Conservation (phyloP, 1,139 yeast species). For the Candida pseudoviswanathii region DNA sequence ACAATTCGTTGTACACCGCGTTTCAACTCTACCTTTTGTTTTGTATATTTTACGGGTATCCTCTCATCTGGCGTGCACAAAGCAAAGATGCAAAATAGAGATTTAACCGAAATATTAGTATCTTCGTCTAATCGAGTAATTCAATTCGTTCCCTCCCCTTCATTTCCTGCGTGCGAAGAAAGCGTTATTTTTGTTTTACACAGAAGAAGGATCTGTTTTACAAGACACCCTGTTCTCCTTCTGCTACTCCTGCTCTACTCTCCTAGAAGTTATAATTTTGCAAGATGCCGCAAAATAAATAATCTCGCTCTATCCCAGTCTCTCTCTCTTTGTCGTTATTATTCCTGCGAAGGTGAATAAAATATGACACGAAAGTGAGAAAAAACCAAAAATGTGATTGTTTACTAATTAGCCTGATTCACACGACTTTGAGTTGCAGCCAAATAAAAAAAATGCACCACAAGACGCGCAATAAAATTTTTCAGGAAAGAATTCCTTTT, state of each 20-base stretch:
- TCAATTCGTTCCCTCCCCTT: background rate
- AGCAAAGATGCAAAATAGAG: background rate
- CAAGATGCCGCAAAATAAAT: background rate
- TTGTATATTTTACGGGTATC: too few relatives aligned
- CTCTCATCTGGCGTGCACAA: too few relatives aligned
- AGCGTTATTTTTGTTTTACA: background rate
- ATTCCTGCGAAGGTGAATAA: background rate
- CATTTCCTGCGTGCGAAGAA: background rate
- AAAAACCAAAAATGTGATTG: background rate
- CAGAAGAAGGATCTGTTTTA: background rate
- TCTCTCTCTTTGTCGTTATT: background rate
- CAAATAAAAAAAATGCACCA: background rate
- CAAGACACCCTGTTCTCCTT: background rate
- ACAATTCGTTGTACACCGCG: too few relatives aligned
- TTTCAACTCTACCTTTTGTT: too few relatives aligned
- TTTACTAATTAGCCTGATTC: background rate
- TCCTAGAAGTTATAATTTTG: too few relatives aligned
- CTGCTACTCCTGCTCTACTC: too few relatives aligned
- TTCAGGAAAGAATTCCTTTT: background rate
- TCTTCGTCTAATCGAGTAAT: background rate
- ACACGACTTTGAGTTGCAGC: background rate
- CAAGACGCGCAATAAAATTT: background rate
- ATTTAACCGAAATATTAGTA: background rate
- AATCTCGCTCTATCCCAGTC: background rate
- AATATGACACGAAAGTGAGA: background rate